These are phyloP conservation scores for Myriosclerotinia duriaeana DNA, from an alignment of 2,329 filamentous ascomycete species.

Conservation along the genomic window DNA sequence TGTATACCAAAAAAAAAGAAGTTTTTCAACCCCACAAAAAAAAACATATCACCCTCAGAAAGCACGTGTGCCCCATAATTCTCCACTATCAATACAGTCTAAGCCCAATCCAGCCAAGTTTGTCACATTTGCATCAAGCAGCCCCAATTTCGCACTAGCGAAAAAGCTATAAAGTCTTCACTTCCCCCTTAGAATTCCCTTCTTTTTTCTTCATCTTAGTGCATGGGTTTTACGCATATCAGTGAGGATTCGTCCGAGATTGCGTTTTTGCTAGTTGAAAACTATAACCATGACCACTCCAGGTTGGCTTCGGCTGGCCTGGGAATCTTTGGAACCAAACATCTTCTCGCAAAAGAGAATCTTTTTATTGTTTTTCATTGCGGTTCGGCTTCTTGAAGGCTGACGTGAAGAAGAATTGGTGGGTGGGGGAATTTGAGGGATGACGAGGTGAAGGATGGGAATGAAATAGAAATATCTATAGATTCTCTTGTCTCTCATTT, in stretches of 20 bases:
- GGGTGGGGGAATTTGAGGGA: no score
- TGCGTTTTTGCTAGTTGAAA: conserved; percentile 75
- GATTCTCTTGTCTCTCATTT: no score
- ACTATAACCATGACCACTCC: conserved; percentile 66
- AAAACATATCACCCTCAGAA: no score
- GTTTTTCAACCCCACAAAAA: no score
- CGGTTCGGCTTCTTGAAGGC: conserved; percentile 46
- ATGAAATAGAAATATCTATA: no score
- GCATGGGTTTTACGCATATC: conserved; percentile 60
- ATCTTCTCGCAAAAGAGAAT: conserved; percentile 40
- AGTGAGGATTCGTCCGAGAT: conserved; percentile 87
- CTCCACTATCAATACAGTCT: not conserved
- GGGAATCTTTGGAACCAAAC: conserved; percentile 74
- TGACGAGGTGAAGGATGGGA: not conserved
- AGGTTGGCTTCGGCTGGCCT: conserved; percentile 64
- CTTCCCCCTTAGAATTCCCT: conserved; percentile 22
- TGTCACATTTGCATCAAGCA: conserved; percentile 16
- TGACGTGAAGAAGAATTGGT: conserved; percentile 51
- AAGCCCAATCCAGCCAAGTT: conserved; percentile 12
- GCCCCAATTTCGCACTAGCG: conserved; percentile 4
- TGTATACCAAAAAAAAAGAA: no score
- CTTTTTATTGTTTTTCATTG: conserved; percentile 51
- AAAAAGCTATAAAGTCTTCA: conserved; percentile 17
- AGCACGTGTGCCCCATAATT: not conserved
- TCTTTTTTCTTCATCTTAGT: conserved; percentile 57